Base-by-base conservation (phyloP, 148 eudicot species). In the Tetragonia tetragonoides region DNA sequence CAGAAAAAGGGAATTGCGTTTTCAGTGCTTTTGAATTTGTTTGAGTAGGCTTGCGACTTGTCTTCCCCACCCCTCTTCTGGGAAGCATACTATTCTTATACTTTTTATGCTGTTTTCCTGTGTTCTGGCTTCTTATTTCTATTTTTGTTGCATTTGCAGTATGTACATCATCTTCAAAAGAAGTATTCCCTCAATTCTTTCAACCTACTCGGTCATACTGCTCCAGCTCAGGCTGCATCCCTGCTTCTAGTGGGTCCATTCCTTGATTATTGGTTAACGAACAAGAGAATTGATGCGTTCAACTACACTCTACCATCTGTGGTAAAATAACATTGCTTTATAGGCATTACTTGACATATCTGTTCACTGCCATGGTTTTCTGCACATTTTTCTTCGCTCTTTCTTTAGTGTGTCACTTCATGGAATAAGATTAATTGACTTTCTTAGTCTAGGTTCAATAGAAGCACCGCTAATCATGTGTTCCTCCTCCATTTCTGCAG, bases 161-260 rank as follows among this genome's bases (percentile, higher is more conserved):
- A 86, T 79, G 92, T 90, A 77, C 88, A 88, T 78, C 78, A 59
- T 73, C 96, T 91, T 78, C 96, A 89, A 75, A 82, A 88, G 88
- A 91, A 91, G 76, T 91, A 89, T 73, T 89, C 92, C 14, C 93
- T 91, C 40, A 87, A 86, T 77, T 88, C 95, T 79, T 91, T 91
- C 87, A 91, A 88, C 68, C 83, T 91, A 51, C 80, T 91, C 73
- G 93, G 91, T 54, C 96, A 91, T 78, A 91, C 96, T 69, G 96
- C 96, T 68, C 96, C 96, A 8, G 90, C 76, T 16, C 96, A 91
- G 86, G 96, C 96, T 68, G 89, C 77, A 59, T 75, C 90, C 16
- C 81, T 91, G 81, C 87, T 91, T 67, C 6, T 86, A 49, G 10
- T 88, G 49, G 96, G 96, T 60, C 96, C 96, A 14, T 89, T 91